These are phyloP conservation scores for Astrothelium macrocarpum DNA, from an alignment of 495 filamentous ascomycete species.

Conservation along the genomic window DNA sequence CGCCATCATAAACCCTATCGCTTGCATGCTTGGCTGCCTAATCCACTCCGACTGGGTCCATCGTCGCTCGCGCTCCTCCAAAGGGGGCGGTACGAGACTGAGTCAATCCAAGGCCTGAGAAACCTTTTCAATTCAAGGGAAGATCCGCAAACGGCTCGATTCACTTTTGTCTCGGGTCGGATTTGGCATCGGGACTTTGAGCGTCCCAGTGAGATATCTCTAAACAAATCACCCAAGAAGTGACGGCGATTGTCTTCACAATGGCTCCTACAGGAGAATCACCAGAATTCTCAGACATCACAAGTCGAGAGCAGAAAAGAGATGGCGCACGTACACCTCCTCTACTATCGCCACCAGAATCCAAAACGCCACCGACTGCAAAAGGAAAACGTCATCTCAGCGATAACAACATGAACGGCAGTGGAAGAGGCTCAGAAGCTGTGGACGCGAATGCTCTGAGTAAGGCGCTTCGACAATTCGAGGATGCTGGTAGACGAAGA, in stretches of 20 bases:
- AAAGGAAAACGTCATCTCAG: conserved; percentile 33
- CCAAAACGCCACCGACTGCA: conserved; percentile 37
- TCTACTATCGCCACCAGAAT: conserved; percentile 34
- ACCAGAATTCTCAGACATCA: background rate
- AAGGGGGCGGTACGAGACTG: background rate
- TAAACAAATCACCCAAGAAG: background rate
- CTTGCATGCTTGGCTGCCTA: background rate
- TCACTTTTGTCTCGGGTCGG: background rate
- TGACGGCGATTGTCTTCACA: background rate
- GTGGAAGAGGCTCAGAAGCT: conserved; percentile 42
- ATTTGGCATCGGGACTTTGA: too few species aligned
- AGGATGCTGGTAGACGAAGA: conserved; percentile 49
- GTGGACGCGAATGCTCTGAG: conserved; percentile 53
- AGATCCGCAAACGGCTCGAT: background rate
- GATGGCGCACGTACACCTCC: conserved; percentile 24
- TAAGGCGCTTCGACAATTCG: conserved; percentile 54
- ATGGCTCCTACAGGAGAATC: background rate
- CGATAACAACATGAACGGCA: conserved; percentile 22
- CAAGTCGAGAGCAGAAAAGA: background rate
- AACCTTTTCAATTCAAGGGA: background rate
- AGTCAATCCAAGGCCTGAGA: background rate
- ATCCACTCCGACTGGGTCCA: background rate
- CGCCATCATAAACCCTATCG: background rate
- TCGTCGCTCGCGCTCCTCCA: background rate
- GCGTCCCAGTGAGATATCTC: too few species aligned